Conservation (phyloP, 2,329 filamentous ascomycete genomes). For the Aspergillus nomiae region DNA sequence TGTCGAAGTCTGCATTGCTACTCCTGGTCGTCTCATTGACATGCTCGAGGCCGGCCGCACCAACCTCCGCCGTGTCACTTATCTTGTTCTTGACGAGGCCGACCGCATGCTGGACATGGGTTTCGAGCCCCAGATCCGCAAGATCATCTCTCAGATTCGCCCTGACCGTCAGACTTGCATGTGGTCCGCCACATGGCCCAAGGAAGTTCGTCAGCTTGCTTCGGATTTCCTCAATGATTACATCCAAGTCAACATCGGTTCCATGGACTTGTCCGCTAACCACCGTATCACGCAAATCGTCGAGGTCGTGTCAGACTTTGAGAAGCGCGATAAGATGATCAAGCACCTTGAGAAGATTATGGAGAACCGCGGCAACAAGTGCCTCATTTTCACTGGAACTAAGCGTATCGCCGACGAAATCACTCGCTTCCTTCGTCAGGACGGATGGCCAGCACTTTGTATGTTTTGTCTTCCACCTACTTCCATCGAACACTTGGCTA, state of each 20-base stretch:
- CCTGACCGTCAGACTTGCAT: constrained; percentile 98
- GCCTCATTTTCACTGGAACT: constrained; percentile 83
- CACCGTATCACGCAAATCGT: constrained; percentile 97
- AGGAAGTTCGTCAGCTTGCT: constrained; percentile 92
- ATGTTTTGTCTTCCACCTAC: constrained; percentile 49
- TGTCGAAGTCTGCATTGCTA: constrained; percentile 98
- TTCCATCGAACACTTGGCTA: constrained; percentile 31
- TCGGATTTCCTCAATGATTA: constrained; percentile 91
- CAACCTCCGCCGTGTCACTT: constrained; percentile 95
- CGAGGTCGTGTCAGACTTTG: constrained; percentile 91
- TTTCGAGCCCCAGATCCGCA: constrained; percentile 99
- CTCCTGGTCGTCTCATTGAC: constrained; percentile 94
- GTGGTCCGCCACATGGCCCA: constrained; percentile 99
- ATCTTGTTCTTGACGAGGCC: constrained; percentile 96
- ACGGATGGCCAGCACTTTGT: constrained; percentile 97
- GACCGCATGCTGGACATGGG: constrained; percentile 99
- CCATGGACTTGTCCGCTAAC: constrained; percentile 93
- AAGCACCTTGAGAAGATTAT: constrained; percentile 98
- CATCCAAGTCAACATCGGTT: constrained; percentile 98
- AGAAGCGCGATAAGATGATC: constrained; percentile 97
- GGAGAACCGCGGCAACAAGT: constrained; percentile 94
- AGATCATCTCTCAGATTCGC: constrained; percentile 96
- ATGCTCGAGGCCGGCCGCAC: constrained; percentile 98
- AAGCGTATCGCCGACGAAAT: constrained; percentile 97
- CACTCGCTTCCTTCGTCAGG: constrained; percentile 93